Base-by-base conservation (phyloP, 164 flowering plant genomes). In the Chimonanthus salicifolius region DNA sequence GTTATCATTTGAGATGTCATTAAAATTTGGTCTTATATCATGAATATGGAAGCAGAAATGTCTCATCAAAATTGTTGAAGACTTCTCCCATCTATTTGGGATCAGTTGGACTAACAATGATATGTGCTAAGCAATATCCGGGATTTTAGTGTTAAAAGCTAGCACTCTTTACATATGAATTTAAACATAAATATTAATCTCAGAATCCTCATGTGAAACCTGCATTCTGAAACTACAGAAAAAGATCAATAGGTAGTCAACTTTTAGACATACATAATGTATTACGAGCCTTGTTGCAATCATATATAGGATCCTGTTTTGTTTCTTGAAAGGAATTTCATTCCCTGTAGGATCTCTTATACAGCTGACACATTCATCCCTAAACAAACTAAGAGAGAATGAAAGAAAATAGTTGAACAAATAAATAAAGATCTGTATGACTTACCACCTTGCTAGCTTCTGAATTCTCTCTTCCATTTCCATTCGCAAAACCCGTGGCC, bases 401-500 rank as follows among this genome's bases (percentile, higher is more conserved):
- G 45, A 15, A 66, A 66, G 33, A 54, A 71, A 49, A 71, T 6
- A 11, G 48, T 8, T 58, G 16, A 8, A 70, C 13, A 5, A 70
- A 54, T 20, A 21, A n/a, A 54, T 54, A 71, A 67, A 69, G 7
- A 64, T 49, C 49, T 62, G 45, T 47, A 75, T 7, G 15, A 66
- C 90, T 75, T 78, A 94, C 98, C 84, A 76, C 72, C 83, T 88
- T 62, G 97, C 97, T 63, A 94, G 85, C 79, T 81, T 88, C 79
- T 94, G 89, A 70, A 92, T 88, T 80, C 91, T 86, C 79, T 91
- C 95, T 78, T 94, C 97, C 91, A 91, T 88, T 80, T 91, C 95
- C 76, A 79, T 74, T 58, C 81, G 75, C 58, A 90, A 64, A 80
- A 85, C 82, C 63, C 87, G 80, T 65, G 86, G 89, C 82, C 75